Percentiles rank a stretch among this genome's conserved stretches.
phyloP scores from a whole-genome alignment of 2,329 filamentous ascomycete species.

The Neofusicoccum kwambonambiense region DNA sequence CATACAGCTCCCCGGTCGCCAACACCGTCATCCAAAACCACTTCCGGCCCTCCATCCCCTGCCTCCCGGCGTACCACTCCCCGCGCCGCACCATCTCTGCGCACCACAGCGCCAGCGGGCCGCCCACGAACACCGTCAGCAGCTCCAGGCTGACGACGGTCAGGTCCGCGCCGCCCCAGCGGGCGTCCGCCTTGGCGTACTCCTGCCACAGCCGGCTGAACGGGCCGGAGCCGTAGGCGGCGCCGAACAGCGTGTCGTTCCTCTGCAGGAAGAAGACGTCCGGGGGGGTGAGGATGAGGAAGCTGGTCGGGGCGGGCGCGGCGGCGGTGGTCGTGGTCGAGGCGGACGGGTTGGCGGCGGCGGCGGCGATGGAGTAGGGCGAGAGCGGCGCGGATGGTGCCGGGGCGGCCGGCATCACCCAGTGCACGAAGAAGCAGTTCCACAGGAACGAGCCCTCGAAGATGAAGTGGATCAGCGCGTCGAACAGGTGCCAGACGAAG shows the following conservation, averaged over 20 bases:
- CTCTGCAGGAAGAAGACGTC: constrained; percentile 55
- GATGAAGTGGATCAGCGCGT: constrained; percentile 85
- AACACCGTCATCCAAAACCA: constrained; percentile 58
- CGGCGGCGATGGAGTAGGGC: constrained; percentile 18
- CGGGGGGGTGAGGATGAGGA: constrained; percentile 43
- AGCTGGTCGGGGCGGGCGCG: constrained; percentile 23
- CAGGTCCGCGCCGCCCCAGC: constrained; percentile 60
- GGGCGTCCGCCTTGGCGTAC: constrained; percentile 62
- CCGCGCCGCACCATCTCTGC: constrained; percentile 52
- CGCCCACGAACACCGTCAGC: constrained; percentile 60
- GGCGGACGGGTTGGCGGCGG: constrained; percentile 20
- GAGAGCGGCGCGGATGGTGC: neutral
- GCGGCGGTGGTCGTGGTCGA: neutral
- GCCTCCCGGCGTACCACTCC: constrained; percentile 26
- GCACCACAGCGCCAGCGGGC: constrained; percentile 57
- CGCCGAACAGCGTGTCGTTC: constrained; percentile 57
- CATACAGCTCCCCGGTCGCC: constrained; percentile 64
- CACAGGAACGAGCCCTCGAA: constrained; percentile 91
- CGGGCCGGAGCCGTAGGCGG: constrained; percentile 55
- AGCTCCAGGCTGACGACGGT: constrained; percentile 60
- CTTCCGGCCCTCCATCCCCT: constrained; percentile 33
- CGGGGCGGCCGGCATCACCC: constrained; percentile 39
- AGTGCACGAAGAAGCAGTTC: constrained; percentile 81
- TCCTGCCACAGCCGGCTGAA: constrained; percentile 62
- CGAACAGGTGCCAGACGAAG: constrained; percentile 94